A percentile compares a stretch with the other conserved stretches of the same genome.
These are phyloP conservation scores for Russula virescens DNA, from an alignment of 768 basidiomycete genomes.

Conservation along the genomic window DNA sequence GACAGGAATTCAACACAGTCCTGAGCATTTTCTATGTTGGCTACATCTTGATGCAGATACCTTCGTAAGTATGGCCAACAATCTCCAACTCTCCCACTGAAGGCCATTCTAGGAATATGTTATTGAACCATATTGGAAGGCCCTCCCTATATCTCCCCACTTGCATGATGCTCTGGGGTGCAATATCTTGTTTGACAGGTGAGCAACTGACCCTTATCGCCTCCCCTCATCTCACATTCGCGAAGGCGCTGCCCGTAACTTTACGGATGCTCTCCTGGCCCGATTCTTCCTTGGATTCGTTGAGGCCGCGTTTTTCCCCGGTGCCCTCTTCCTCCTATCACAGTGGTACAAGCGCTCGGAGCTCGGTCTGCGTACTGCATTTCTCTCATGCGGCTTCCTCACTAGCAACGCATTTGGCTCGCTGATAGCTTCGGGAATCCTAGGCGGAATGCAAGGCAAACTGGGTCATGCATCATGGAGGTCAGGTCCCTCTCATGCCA, in stretches of 20 bases:
- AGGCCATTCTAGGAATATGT: constrained; percentile 51
- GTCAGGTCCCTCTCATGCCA: constrained; percentile 34
- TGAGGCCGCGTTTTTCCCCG: constrained; percentile 63
- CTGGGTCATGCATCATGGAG: constrained; percentile 70
- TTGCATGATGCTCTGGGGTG: constrained; percentile 71
- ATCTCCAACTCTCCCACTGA: not conserved
- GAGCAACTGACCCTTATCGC: constrained; percentile 11
- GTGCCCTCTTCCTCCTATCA: constrained; percentile 55
- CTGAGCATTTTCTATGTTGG: constrained; percentile 65
- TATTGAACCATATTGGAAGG: constrained; percentile 58
- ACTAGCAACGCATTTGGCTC: constrained; percentile 81
- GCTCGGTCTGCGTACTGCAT: constrained; percentile 60
- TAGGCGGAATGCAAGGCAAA: constrained; percentile 63
- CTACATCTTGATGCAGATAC: constrained; percentile 76
- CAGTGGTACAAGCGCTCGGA: constrained; percentile 73
- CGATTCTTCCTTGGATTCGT: constrained; percentile 68
- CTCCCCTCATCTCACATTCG: not conserved
- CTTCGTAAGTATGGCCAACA: constrained; percentile 44
- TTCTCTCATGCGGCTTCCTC: constrained; percentile 65
- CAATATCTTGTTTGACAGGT: constrained; percentile 40
- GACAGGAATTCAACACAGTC: constrained; percentile 59
- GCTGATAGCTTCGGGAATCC: constrained; percentile 69
- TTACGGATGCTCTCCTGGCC: constrained; percentile 55
- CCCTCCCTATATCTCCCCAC: constrained; percentile 63
- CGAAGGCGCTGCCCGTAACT: constrained; percentile 32